Conservation (phyloP, 2,329 filamentous ascomycete genomes). For the Achaetomium macrosporum region DNA sequence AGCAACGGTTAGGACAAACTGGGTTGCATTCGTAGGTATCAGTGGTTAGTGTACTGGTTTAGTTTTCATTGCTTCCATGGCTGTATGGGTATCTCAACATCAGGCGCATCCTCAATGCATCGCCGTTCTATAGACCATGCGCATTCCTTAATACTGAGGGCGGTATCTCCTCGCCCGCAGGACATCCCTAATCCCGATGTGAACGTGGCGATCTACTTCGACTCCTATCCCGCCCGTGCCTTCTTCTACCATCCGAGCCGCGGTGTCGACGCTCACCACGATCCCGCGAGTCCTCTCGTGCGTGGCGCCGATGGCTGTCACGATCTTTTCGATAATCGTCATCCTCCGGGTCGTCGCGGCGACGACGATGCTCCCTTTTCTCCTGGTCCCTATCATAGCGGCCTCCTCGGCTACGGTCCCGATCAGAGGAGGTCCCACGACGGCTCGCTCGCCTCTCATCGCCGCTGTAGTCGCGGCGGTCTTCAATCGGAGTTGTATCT, state of each 20-base stretch:
- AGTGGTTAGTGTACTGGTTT: slow-evolving; percentile 1
- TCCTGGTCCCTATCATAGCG: slow-evolving; percentile 17
- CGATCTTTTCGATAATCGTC: slow-evolving; percentile 24
- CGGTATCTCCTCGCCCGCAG: neutral
- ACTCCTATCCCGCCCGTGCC: slow-evolving; percentile 30
- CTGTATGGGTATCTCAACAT: slow-evolving; percentile 21
- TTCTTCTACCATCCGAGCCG: slow-evolving; percentile 27
- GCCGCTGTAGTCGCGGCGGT: slow-evolving; percentile 7
- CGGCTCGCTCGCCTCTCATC: slow-evolving; percentile 10
- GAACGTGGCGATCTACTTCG: slow-evolving; percentile 41
- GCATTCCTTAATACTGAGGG: too few relatives aligned
- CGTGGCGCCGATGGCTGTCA: slow-evolving; percentile 28
- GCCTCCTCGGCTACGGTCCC: slow-evolving; percentile 14
- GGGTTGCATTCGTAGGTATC: slow-evolving; percentile 5
- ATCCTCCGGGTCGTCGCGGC: slow-evolving; percentile 22
- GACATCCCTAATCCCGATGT: slow-evolving; percentile 20
- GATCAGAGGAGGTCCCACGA: slow-evolving; percentile 3
- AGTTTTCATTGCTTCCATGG: neutral
- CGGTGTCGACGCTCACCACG: slow-evolving; percentile 20
- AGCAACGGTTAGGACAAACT: neutral
- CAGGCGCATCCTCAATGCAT: neutral
- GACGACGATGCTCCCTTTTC: slow-evolving; percentile 24
- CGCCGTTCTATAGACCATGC: neutral
- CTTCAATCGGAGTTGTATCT: slow-evolving; percentile 31
- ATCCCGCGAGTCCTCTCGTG: slow-evolving; percentile 28